Conservation (phyloP, 768 basidiomycete species). For the Termitomyces sp. region DNA sequence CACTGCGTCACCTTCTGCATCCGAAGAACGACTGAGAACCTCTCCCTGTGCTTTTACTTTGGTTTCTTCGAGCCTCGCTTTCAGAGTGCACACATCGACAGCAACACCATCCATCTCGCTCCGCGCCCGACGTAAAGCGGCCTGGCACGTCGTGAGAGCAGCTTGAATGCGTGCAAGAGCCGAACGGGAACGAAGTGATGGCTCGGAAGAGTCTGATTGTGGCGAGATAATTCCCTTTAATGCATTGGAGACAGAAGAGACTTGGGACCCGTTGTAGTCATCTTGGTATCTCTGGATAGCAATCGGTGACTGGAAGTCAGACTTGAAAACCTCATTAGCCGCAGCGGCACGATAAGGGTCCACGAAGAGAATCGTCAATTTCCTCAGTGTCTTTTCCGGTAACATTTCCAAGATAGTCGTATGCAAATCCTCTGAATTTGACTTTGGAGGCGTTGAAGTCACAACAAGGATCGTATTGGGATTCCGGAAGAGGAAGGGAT, state of each 20-base stretch:
- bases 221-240: slow-evolving; percentile 26
- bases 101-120: slow-evolving; percentile 32
- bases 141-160: slow-evolving; percentile 33
- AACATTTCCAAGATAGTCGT: slow-evolving; percentile 4
- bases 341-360: slow-evolving; percentile 58
- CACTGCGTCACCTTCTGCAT: slow-evolving; percentile 25
- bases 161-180: slow-evolving; percentile 35
- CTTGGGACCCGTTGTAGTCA: slow-evolving; percentile 53
- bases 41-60: slow-evolving; percentile 30
- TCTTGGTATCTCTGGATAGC: slow-evolving; percentile 65
- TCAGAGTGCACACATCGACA: slow-evolving; percentile 32
- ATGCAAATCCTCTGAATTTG: slow-evolving; percentile 9
- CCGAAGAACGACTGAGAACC: slow-evolving; percentile 29
- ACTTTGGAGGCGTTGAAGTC: slow-evolving; percentile 24
- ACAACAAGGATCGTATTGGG: slow-evolving; percentile 45
- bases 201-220: slow-evolving; percentile 5
- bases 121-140: slow-evolving; percentile 25
- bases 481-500: slow-evolving; percentile 27
- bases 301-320: slow-evolving; percentile 39
- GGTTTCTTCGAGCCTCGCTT: slow-evolving; percentile 34
- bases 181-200: slow-evolving; percentile 30
- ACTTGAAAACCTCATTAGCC: slow-evolving; percentile 46
- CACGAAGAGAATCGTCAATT: slow-evolving; percentile 36
- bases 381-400: slow-evolving; percentile 18
- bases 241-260: slow-evolving; percentile 43